Evolutionary conservation across 306 rosid genomes (phyloP).

Genomic region (Rosa lucieae): DNA sequence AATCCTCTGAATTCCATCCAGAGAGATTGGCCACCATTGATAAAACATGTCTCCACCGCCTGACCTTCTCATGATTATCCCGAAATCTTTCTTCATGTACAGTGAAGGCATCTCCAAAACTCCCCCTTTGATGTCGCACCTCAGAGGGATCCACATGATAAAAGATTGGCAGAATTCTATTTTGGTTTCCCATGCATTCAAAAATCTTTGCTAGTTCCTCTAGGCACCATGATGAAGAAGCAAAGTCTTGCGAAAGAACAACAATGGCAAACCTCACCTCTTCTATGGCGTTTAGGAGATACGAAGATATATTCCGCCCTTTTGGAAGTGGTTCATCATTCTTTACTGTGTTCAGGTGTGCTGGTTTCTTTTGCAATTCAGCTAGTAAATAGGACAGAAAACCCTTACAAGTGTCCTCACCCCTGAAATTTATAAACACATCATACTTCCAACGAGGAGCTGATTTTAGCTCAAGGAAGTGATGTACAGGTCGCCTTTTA

Average conservation of each 20-base stretch:
- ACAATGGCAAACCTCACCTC: neutral
- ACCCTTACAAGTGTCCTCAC: neutral
- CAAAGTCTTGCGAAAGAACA: neutral
- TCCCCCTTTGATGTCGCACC: too few species aligned
- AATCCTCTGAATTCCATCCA: rapidly evolving
- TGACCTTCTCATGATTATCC: too few species aligned
- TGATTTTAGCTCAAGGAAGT: too few species aligned
- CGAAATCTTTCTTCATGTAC: too few species aligned
- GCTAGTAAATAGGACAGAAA: neutral
- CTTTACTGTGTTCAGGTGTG: neutral
- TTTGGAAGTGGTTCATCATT: neutral
- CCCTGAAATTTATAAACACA: neutral
- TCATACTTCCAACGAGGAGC: neutral
- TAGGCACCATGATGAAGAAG: neutral
- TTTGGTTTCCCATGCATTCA: too few species aligned
- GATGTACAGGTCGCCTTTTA: too few species aligned
- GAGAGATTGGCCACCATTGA: too few species aligned
- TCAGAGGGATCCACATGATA: neutral
- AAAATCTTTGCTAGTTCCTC: neutral
- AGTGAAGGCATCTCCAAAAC: too few species aligned
- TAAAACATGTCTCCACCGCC: too few species aligned
- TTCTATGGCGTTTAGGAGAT: neutral
- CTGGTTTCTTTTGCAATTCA: neutral
- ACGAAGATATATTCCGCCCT: neutral
- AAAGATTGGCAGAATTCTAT: neutral